Percentiles rank a stretch among this genome's conserved stretches.
Evolutionary conservation across 148 eudicot species (phyloP).

Genomic region (Chenopodium album): DNA sequence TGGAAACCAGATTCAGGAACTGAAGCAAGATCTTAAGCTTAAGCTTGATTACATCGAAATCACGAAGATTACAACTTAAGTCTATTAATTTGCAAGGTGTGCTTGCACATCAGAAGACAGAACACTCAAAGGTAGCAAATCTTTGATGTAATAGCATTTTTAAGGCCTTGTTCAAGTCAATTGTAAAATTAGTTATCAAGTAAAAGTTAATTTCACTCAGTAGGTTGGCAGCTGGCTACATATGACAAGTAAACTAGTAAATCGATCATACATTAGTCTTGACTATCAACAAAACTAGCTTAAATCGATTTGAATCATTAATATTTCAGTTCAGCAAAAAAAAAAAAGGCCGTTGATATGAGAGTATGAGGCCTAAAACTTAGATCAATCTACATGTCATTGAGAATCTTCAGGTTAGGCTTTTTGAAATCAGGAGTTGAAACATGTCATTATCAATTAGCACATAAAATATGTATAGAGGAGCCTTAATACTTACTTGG

Average conservation of each 20-base stretch:
- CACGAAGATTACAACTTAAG: neutral
- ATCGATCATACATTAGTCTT: too few relatives aligned
- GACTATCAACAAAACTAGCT: too few relatives aligned
- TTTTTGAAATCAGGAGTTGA: too few relatives aligned
- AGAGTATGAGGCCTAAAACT: too few relatives aligned
- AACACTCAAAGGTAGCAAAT: neutral
- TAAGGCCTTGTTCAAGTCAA: neutral
- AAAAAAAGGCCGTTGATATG: too few relatives aligned
- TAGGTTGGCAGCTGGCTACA: too few relatives aligned
- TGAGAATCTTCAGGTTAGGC: too few relatives aligned
- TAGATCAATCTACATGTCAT: too few relatives aligned
- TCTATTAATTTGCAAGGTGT: neutral
- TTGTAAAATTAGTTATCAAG: neutral
- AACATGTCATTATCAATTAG: neutral
- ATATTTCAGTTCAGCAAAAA: neutral
- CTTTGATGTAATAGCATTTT: neutral
- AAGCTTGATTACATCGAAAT: too few relatives aligned
- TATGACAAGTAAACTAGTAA: neutral
- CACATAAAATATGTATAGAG: neutral
- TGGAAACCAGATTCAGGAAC: neutral
- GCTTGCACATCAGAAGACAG: neutral
- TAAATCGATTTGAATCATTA: too few relatives aligned
- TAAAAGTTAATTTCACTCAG: too few relatives aligned
- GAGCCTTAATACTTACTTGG: constrained; percentile 36
- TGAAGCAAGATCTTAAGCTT: neutral